Base-by-base conservation (phyloP, 176 grass and related monocot species). In the Canna indica region DNA sequence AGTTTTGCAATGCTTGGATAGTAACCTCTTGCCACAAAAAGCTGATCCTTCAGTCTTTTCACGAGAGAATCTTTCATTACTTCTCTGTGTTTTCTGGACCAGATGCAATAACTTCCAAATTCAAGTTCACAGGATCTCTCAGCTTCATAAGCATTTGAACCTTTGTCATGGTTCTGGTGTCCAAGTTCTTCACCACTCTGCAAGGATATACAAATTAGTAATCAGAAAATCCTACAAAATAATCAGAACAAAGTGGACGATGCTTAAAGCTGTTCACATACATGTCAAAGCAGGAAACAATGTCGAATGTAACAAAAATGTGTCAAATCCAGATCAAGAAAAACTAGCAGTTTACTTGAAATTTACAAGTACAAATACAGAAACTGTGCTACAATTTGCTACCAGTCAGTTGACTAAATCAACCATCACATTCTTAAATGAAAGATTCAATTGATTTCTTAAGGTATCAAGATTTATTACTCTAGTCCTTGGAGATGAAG, bases 81-180 rank as follows among this genome's bases (percentile, higher is more conserved):
- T 77, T 81, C 74, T 69, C 76, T 88, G 71, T 80, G 80, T 69
- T 88, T 77, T 47, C 75, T 71, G 64, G 86, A 86, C 90, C 90
- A 94, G 54, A 67, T 63, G 60, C 90, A 94, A 75, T 94, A 94
- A 75, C 83, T 94, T 78, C 90, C 85, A 68, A 86, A 94, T 76
- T 80, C 56, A 79, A 82, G 70, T 64, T 86, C 80, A 65, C 81
- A 94, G 61, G 69, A 85, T 35, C 70, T 82, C 67, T 62, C 70
- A 67, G 57, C 82, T 65, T 80, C 79, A 36, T 82, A 82, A 64
- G 72, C 48, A 73, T 79, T 75, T 77, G 80, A 77, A 82, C 59
- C 56, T 69, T 85, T 64, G 68, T 71, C 59, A 65, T 71, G 58
- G 17, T 32, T 85, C 16, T 47, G 34, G 20, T 82, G 82, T 59